Base-by-base conservation (phyloP, 2,329 filamentous ascomycete genomes). In the Fusarium lyarnte region DNA sequence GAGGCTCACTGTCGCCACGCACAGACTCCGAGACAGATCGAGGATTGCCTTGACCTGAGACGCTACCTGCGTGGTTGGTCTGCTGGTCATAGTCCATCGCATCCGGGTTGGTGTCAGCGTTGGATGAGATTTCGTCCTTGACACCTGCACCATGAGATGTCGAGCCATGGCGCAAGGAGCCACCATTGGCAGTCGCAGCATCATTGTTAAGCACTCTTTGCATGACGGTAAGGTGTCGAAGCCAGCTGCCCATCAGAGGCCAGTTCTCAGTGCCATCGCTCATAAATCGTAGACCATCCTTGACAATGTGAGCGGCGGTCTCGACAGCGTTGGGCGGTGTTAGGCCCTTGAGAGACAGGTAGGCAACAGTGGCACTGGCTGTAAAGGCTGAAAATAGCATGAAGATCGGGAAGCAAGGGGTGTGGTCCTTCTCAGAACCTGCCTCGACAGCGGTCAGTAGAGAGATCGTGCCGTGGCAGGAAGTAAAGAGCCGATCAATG, bases 361-460 rank as follows among this genome's bases (percentile, higher is more conserved):
- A 90, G 17, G 88, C 88, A 3, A 90, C 86, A 2, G 88, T 90
- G 5, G 88, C 88, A 68, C 88, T 88, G 5, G 88, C 87, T 0
- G 88, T 90, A 69, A 90, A 90, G 55, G 88, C 86, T 1, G 88
- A 87, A 78, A 90, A 90, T 17, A 90, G 82, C 88, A 90, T 90
- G 69, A 89, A 89, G 60, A 90, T 88, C 41, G 88, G 88, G 79
- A 90, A 89, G 79, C 86, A 89, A n/a, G 87, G 82, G n/a, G 86
- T 83, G 29, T 84, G 82, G 59, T 90, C 87, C 81, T 90, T 90
- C 58, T 90, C 88, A 3, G 85, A 82, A 14, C 87, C 87, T 16
- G 83, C 79, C 78, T 90, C 88, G 6, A 90, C 85, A 4, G 88
- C 85, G 8, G 85, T 82, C 25, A 90, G 82, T 60, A 89, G 84